phyloP scores from a whole-genome alignment of 2,329 filamentous ascomycete species.

The Penicillium sp. region DNA sequence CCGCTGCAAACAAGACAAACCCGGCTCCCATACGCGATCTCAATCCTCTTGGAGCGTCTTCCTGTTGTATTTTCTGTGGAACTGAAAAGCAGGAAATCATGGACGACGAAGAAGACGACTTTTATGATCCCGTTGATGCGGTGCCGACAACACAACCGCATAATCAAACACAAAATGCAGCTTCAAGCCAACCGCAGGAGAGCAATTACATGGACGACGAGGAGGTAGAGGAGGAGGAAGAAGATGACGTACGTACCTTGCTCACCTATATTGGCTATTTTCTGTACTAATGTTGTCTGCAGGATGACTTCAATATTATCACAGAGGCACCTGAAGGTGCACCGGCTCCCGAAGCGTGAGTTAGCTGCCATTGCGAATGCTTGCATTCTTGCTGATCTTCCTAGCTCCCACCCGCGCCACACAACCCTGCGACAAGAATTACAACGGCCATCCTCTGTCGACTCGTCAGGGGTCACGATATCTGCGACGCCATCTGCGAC shows the following conservation, averaged over 20 bases:
- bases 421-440: constrained; percentile 36
- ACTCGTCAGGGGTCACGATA: constrained; percentile 32
- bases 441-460: constrained; percentile 36
- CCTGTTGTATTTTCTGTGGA: not conserved
- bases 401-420: constrained; percentile 43
- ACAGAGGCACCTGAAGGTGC: constrained; percentile 48
- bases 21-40: constrained; percentile 12
- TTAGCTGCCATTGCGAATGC: constrained; percentile 8
- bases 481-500: constrained; percentile 37
- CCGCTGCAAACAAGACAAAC: constrained; percentile 29
- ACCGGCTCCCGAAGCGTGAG: constrained; percentile 39
- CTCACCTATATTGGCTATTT: not conserved
- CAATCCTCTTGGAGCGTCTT: constrained; percentile 13
- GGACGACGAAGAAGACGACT: constrained; percentile 51
- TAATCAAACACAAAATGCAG: constrained; percentile 29
- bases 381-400: constrained; percentile 17
- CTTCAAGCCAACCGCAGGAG: constrained; percentile 33
- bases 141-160: constrained; percentile 32
- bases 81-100: constrained; percentile 30
- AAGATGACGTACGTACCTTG: constrained; percentile 32
- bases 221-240: constrained; percentile 42
- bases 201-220: constrained; percentile 41
- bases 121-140: constrained; percentile 45
- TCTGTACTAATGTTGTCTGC: constrained; percentile 8
- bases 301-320: constrained; percentile 53